Conservation (phyloP, 2,329 filamentous ascomycete genomes). For the Xylariomycetidae sp. region DNA sequence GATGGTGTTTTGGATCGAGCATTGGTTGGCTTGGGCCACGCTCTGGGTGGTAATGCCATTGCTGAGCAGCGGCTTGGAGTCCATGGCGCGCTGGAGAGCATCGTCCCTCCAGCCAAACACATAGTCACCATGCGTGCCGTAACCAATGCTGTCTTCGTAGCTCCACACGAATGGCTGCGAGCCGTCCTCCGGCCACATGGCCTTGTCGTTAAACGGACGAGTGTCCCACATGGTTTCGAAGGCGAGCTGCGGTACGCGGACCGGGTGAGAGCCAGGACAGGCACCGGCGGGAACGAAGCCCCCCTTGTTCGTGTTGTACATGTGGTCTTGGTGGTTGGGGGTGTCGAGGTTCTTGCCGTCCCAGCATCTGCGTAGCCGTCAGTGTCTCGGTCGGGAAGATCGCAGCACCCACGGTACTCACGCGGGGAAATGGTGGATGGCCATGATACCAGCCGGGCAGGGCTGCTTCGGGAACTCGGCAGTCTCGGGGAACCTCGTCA, state of each 20-base stretch:
- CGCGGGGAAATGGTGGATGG: conserved; percentile 34
- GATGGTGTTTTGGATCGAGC: conserved; percentile 19
- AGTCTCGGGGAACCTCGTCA: conserved; percentile 31
- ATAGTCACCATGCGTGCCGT: conserved; percentile 26
- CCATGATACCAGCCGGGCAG: conserved; percentile 32
- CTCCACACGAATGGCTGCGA: conserved; percentile 29
- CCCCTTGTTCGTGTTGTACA: conserved; percentile 32
- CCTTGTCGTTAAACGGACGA: conserved; percentile 29
- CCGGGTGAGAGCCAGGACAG: conserved; percentile 30
- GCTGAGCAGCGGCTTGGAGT: conserved; percentile 29
- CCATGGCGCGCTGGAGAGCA: conserved; percentile 33
- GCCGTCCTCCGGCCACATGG: conserved; percentile 29
- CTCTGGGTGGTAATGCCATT: conserved; percentile 22
- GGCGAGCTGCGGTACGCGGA: conserved; percentile 32
- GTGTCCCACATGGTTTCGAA: conserved; percentile 42
- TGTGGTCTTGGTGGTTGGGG: conserved; percentile 43
- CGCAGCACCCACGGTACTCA: conserved; percentile 22
- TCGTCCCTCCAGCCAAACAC: conserved; percentile 24
- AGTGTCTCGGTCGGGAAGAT: conserved; percentile 1
- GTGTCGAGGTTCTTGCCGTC: conserved; percentile 42
- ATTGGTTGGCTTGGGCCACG: conserved; percentile 20
- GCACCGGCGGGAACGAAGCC: conserved; percentile 23
- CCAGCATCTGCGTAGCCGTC: conserved; percentile 33
- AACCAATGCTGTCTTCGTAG: conserved; percentile 27
- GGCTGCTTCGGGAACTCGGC: conserved; percentile 27